Base-by-base conservation (phyloP, 139 green algal species). In the Asterochloris erici region DNA sequence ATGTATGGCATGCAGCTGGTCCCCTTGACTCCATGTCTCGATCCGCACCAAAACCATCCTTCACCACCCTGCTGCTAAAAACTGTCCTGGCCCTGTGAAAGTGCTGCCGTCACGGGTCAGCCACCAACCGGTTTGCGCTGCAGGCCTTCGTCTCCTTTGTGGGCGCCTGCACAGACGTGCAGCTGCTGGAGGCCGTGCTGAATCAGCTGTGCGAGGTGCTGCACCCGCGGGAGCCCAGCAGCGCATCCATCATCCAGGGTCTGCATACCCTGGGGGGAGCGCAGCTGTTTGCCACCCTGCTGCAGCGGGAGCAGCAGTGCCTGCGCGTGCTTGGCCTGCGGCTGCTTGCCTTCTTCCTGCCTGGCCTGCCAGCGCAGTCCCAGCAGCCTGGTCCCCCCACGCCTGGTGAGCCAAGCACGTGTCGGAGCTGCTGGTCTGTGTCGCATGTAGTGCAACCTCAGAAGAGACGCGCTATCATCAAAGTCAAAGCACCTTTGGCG, bases 281-380 rank as follows among this genome's bases (percentile, higher is more conserved):
- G n/a, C 73, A 63, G 26, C 79, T 87, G 21, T 78, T 84, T 15
- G 47, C 76, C 62, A 82, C 84, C 1, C 84, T 87, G 84, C 74
- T 87, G 68, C 70, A 60, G 21, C 79, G 86, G 66, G 80, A 86
- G 80, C 82, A 84, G 71, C 87, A 84, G 63, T n/a, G 74, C 69
- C 71, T 91, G 61, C 80, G 85, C 54, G 24, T 91, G 61, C 81
- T 88, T 62, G 88, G 86, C 17, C 80, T 91, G 24, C 73, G 71
- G 10, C 77, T 86, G 14, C 54, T 90, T 14, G 79, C 83, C 4
- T 68, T 80, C n/a, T 86, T 82, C 63, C 61, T 86, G 78, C 76
- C 73, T 62, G 38, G 73, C 15, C 63, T 62, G 23, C 4, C 60
- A 13, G 15, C n/a, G 60, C 60, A 24, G 14, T 54, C 76, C 13